Conservation (phyloP, 768 basidiomycete genomes). For the Boletus reticuloceps region DNA sequence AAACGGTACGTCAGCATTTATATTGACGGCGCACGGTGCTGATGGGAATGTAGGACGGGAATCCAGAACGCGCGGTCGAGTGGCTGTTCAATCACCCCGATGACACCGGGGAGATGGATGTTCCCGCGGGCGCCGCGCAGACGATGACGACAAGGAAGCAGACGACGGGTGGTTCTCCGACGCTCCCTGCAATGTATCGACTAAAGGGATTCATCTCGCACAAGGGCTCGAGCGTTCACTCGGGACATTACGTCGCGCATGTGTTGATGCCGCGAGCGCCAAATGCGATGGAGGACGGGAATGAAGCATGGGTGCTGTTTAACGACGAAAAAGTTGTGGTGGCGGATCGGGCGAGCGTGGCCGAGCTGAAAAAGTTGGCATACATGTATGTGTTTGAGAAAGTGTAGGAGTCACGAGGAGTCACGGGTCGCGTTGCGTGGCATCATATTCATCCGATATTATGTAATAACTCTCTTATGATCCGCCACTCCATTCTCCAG, state of each 20-base stretch:
- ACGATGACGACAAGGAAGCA: slow-evolving; percentile 11
- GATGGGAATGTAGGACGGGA: slow-evolving; percentile 49
- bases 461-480: not conserved
- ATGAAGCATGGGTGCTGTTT: slow-evolving; percentile 78
- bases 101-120: slow-evolving; percentile 65
- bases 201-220: slow-evolving; percentile 96
- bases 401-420: too few species aligned
- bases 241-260: slow-evolving; percentile 91
- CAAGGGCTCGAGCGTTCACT: slow-evolving; percentile 94
- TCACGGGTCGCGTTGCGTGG: too few species aligned
- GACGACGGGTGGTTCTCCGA: slow-evolving; percentile 43
- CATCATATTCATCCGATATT: too few species aligned
- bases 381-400: slow-evolving; percentile 93
- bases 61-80: slow-evolving; percentile 85
- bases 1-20: slow-evolving; percentile 59
- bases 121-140: slow-evolving; percentile 22
- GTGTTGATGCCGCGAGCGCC: slow-evolving; percentile 36
- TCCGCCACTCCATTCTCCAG: not conserved
- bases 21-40: not conserved
- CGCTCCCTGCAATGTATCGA: slow-evolving; percentile 71
- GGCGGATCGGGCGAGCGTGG: slow-evolving; percentile 80
- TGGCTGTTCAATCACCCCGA: slow-evolving; percentile 96
- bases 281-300: slow-evolving; percentile 34
- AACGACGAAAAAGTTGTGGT: slow-evolving; percentile 96
- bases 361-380: slow-evolving; percentile 76